Base-by-base conservation (phyloP, 2,329 filamentous ascomycete species). In the Myriangium duriaei region DNA sequence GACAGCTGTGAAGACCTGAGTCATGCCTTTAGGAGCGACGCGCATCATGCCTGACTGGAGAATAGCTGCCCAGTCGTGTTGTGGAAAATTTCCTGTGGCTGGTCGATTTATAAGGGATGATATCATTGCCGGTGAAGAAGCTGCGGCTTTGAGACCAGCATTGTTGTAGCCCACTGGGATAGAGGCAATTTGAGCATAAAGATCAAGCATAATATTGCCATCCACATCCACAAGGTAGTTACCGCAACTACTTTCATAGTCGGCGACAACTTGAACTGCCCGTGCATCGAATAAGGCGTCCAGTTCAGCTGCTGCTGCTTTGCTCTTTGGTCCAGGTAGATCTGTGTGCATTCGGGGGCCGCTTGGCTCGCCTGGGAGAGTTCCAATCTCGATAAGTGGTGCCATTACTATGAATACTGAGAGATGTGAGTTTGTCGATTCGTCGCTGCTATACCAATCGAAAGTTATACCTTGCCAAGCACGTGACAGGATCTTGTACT, bases 141-240 rank as follows among this genome's bases (percentile, higher is more conserved):
- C 81, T 21, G 78, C 76, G 51, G 76, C 68, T 48, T 74, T 66
- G 45, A 94, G 72, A 47, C 70, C 63, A 5, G 83, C 78, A 65
- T 94, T 94, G 71, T 88, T 93, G 72, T 94, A 94, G 43, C 86
- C 86, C 32, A 94, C 70, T 3, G 86, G 82, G 51, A 94, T 94
- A 30, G 84, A 93, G 45, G 86, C 86, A 54, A 94, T 94, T 63
- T 94, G 86, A 36, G 86, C 82, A 55, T 88, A 88, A 64, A 83
- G 79, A 50, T 84, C 79, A n/a, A 84, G 69, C 41, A 83, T 63
- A 11, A 74, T 61, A 52, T 84, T 83, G 47, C 78, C 79, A 52
- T 84, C 79, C 0, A 76, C 69, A 49, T 84, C 79, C 21, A 70
- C 71, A 48, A 84, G 76, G 49, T 92, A 93, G 67, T 93, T 93